Evolutionary conservation across 1,284 basidiomycete genomes (phyloP).

Genomic region (Cystobasidium pallidum): DNA sequence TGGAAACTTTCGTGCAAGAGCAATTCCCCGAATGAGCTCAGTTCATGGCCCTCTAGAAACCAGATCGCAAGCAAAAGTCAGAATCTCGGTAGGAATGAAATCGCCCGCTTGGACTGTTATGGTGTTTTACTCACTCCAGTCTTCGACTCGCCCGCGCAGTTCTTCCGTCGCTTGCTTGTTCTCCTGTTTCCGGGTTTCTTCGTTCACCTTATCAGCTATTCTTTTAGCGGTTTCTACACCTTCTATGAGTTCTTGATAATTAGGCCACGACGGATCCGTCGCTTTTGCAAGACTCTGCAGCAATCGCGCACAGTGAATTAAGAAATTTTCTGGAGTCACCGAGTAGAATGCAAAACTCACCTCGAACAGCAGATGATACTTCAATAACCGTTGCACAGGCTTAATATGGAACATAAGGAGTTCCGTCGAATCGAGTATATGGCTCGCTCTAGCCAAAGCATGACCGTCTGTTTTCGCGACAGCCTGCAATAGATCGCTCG

Average conservation of each 20-base stretch:
- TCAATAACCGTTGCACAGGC: constrained; percentile 76
- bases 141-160: constrained; percentile 86
- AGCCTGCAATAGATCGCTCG: constrained; percentile 71
- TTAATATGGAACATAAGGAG: constrained; percentile 81
- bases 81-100: too few species aligned
- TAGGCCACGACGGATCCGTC: constrained; percentile 64
- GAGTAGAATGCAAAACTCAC: constrained; percentile 56
- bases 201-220: constrained; percentile 94
- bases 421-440: constrained; percentile 63
- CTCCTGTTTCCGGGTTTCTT: constrained; percentile 79
- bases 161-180: constrained; percentile 86
- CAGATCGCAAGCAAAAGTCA: too few species aligned
- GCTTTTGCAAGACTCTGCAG: constrained; percentile 67
- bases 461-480: constrained; percentile 71
- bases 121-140: constrained; percentile 69
- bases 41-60: constrained; percentile 75
- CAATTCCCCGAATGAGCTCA: constrained; percentile 89
- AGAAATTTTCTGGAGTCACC: constrained; percentile 33
- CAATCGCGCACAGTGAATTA: not conserved
- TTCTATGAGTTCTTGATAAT: constrained; percentile 78
- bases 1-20: constrained; percentile 92
- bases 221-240: constrained; percentile 86
- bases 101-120: too few species aligned
- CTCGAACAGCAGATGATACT: constrained; percentile 70
- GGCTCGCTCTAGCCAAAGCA: constrained; percentile 65